Evolutionary conservation across 345 rosid species (phyloP).

Genomic region (Moricandia arvensis): DNA sequence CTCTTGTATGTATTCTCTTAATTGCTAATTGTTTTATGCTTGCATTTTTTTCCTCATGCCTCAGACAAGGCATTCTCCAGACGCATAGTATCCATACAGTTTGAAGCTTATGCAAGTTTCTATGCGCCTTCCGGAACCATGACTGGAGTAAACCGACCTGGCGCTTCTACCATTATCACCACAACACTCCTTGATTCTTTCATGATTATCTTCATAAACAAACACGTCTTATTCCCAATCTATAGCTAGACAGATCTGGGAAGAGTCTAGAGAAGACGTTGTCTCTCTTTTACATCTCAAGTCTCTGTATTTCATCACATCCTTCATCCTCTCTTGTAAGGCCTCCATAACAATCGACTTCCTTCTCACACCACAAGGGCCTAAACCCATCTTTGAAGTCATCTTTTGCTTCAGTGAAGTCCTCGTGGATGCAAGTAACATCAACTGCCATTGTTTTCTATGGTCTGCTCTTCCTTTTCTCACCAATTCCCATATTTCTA

Average conservation of each 20-base stretch:
- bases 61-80: neutral
- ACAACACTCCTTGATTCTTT: slow-evolving; percentile 43
- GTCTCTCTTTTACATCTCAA: slow-evolving; percentile 57
- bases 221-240: slow-evolving; percentile 44
- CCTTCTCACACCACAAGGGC: slow-evolving; percentile 21
- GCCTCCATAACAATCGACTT: slow-evolving; percentile 40
- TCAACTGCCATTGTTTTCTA: slow-evolving; percentile 57
- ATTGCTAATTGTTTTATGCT: slow-evolving; percentile 13
- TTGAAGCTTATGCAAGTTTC: slow-evolving; percentile 15
- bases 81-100: neutral
- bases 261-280: slow-evolving; percentile 61
- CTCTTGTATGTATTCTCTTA: slow-evolving; percentile 11
- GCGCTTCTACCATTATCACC: slow-evolving; percentile 27
- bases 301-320: slow-evolving; percentile 47
- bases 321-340: slow-evolving; percentile 53
- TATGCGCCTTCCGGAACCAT: slow-evolving; percentile 23
- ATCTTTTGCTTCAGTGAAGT: slow-evolving; percentile 32
- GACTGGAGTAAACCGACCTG: slow-evolving; percentile 33
- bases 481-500: slow-evolving; percentile 34
- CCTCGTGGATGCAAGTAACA: slow-evolving; percentile 42
- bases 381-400: slow-evolving; percentile 36
- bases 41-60: slow-evolving; percentile 1
- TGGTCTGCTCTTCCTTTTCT: slow-evolving; percentile 43
- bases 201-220: slow-evolving; percentile 47
- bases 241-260: slow-evolving; percentile 58